Percentiles rank a stretch among this genome's conserved stretches.
Conservation (phyloP, 2,329 filamentous ascomycete species). For the Fusarium citri region DNA sequence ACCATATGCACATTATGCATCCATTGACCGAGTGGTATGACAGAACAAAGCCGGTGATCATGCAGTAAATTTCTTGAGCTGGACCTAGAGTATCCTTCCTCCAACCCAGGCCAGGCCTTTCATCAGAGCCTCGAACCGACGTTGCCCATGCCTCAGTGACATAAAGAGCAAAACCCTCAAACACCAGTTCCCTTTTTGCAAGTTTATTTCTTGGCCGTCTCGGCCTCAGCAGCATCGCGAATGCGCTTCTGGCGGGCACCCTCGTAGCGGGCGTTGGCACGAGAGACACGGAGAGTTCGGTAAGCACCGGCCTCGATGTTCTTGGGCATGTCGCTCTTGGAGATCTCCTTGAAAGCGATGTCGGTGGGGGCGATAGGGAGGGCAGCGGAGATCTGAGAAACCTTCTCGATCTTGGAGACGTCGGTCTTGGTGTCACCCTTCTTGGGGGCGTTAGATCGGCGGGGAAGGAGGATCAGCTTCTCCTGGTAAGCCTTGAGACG, state of each 20-base stretch:
- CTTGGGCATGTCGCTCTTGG: conserved; percentile 83
- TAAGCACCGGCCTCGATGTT: conserved; percentile 85
- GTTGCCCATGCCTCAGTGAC: conserved; percentile 54
- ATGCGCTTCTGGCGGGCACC: conserved; percentile 94
- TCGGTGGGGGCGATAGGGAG: conserved; percentile 80
- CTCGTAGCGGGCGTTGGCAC: conserved; percentile 82
- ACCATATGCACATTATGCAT: conserved; percentile 43
- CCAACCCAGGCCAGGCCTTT: conserved; percentile 52
- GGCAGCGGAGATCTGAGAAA: conserved; percentile 58
- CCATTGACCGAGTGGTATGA: conserved; percentile 48
- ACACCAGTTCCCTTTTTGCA: conserved; percentile 56
- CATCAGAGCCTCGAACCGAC: conserved; percentile 54
- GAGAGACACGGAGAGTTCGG: conserved; percentile 83
- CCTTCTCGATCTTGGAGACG: conserved; percentile 72
- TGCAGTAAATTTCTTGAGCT: conserved; percentile 57
- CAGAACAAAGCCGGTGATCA: conserved; percentile 54
- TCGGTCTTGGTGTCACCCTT: conserved; percentile 92
- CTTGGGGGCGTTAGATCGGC: conserved; percentile 94
- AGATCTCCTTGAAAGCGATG: conserved; percentile 77
- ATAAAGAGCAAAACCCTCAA: conserved; percentile 58
- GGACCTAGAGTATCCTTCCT: conserved; percentile 56
- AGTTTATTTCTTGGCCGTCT: conserved; percentile 86
- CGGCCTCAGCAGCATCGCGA: conserved; percentile 87
- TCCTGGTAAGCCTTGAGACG: conserved; percentile 98
- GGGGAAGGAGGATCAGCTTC: conserved; percentile 97